Conservation (phyloP, 2,329 filamentous ascomycete species). For the Lachnellula occidentalis region DNA sequence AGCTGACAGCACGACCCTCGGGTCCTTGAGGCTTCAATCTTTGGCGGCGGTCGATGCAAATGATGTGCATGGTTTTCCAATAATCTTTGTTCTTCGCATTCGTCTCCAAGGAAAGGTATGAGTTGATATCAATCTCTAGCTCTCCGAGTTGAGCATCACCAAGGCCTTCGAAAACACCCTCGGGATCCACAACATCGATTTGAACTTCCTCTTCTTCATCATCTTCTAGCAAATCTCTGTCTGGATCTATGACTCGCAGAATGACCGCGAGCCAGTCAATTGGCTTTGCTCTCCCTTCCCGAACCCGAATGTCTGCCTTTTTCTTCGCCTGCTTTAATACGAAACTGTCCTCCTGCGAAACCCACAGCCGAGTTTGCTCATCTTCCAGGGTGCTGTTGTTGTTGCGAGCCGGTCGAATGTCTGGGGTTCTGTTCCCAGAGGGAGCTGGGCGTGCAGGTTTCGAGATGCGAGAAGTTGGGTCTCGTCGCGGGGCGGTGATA, state of each 20-base stretch:
- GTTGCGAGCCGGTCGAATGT: conserved; percentile 25
- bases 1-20: conserved; percentile 69
- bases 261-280: conserved; percentile 94
- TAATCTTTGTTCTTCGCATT: conserved; percentile 76
- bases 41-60: conserved; percentile 71
- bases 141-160: conserved; percentile 62
- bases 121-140: conserved; percentile 73
- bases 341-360: conserved; percentile 92
- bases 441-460: conserved; percentile 38
- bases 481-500: conserved; percentile 50
- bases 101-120: conserved; percentile 77
- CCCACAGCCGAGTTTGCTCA: conserved; percentile 74
- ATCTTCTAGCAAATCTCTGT: conserved; percentile 81
- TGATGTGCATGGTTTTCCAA: conserved; percentile 84
- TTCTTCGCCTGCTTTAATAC: conserved; percentile 96
- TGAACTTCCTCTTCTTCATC: conserved; percentile 65
- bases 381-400: conserved; percentile 46
- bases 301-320: conserved; percentile 91
- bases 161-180: conserved; percentile 72
- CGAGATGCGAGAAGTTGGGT: conserved; percentile 50
- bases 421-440: conserved; percentile 23
- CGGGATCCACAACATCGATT: conserved; percentile 73
- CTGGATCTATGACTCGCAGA: conserved; percentile 78
- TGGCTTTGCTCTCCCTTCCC: conserved; percentile 82
- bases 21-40: conserved; percentile 54